Evolutionary conservation across 148 eudicot species (phyloP).

Genomic region (Rhododendron molle): DNA sequence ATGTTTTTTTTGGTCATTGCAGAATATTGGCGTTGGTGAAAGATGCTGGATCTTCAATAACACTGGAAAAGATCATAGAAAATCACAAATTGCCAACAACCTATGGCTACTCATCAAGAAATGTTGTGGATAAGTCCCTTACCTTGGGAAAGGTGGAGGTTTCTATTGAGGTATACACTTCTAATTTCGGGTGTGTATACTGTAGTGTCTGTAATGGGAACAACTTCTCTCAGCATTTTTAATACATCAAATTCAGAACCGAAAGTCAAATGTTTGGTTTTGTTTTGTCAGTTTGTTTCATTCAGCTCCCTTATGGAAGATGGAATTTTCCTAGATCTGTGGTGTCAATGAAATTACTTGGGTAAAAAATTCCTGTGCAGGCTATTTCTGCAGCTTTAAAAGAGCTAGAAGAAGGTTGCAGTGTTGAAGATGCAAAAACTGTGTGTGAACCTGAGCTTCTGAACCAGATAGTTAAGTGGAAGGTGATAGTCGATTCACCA

Average conservation of each 20-base stretch:
- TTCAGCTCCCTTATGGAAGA: neutral
- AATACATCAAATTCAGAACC: neutral
- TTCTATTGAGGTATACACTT: slow-evolving; percentile 47
- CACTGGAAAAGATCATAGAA: slow-evolving; percentile 41
- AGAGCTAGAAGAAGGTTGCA: slow-evolving; percentile 60
- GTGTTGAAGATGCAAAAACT: slow-evolving; percentile 59
- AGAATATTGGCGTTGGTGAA: slow-evolving; percentile 59
- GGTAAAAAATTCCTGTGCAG: slow-evolving; percentile 32
- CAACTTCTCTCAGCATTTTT: neutral
- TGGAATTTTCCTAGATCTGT: neutral
- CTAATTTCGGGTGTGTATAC: neutral
- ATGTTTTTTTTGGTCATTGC: slow-evolving; percentile 22
- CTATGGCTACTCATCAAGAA: slow-evolving; percentile 32
- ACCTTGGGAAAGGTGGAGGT: slow-evolving; percentile 74
- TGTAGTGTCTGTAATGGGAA: neutral
- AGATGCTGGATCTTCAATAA: slow-evolving; percentile 59
- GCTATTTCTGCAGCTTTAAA: slow-evolving; percentile 60
- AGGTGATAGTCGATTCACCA: slow-evolving; percentile 37
- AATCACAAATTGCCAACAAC: slow-evolving; percentile 47
- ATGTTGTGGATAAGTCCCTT: slow-evolving; percentile 38
- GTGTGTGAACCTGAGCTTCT: slow-evolving; percentile 66
- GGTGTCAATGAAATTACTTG: neutral
- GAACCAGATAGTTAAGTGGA: slow-evolving; percentile 57
- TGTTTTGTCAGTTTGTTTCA: neutral
- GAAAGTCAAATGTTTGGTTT: neutral